Base-by-base conservation (phyloP, 495 filamentous ascomycete genomes). In the Talaromyces proteolyticus region DNA sequence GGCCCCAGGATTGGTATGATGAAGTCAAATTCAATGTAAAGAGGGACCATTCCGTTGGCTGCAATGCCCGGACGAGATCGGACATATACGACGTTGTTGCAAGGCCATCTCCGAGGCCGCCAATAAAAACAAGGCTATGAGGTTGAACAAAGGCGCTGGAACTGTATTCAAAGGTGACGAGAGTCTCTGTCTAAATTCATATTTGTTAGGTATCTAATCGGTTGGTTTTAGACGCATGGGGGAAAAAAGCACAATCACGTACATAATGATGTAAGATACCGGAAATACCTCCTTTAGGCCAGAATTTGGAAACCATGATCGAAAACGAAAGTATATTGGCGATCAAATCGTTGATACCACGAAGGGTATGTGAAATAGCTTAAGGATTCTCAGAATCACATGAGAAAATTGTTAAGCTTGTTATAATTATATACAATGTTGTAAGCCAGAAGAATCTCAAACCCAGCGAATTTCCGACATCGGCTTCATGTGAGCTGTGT, bases 41-140 rank as follows among this genome's bases (percentile, higher is more conserved):
- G 23, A 96, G 63, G 3, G 72, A 69, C 68, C 83, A 91, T 42
- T 61, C 57, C 16, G 72, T 69, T 34, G 82, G 73, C n/a, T 81
- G 76, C 1, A 90, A 70, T 19, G 65, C 59, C 8, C 54, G 42
- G 12, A 75, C 77, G 26, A 90, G 63, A 5, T 65, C 61, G 8
- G 73, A 52, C 37, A 79, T 70, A 61, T 86, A 89, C 12, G 74
- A 70, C 23, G 83, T 77, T 4, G 84, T 87, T 34, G 85, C 77
- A 40, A 90, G 79, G 42, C 86, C 87, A 69, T 93, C 90, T 51
- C 80, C 84, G 14, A 96, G 80, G 16, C 92, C 91, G 52, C 82
- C 84, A 44, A 95, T 75, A 67, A 91, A 94, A 53, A 96, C 65
- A 25, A 96, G 68, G 18, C 81, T 82, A 69, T 94, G 82, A 23